These are phyloP conservation scores for Bauhinia variegata DNA, from an alignment of 306 rosid genomes.

Conservation along the genomic window DNA sequence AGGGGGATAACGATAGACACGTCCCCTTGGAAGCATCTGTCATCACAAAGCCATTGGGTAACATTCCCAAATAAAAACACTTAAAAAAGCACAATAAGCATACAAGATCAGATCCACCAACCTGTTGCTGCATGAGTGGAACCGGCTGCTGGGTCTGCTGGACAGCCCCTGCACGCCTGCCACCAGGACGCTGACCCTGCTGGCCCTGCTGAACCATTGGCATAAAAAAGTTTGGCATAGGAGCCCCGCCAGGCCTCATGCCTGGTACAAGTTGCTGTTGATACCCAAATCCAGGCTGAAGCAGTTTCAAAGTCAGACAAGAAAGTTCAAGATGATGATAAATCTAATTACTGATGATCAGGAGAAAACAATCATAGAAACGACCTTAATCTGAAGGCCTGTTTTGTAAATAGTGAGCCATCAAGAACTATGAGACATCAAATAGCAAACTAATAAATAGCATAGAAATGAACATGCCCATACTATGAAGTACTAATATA, in stretches of 20 bases:
- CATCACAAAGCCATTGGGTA: constrained; percentile 29
- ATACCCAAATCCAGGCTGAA: constrained; percentile 96
- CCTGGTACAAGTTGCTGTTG: constrained; percentile 99
- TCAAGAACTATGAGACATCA: too few relatives aligned
- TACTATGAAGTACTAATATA: too few relatives aligned
- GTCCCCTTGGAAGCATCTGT: constrained; percentile 95
- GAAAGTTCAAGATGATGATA: constrained; percentile 2
- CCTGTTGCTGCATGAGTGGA: constrained; percentile 95
- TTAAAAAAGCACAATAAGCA: neutral
- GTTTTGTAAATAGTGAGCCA: too few relatives aligned
- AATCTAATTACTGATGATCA: neutral
- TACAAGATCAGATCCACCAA: constrained; percentile 24
- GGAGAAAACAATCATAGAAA: constrained; percentile 3
- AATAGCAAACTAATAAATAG: too few relatives aligned
- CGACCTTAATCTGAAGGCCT: too few relatives aligned
- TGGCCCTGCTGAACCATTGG: constrained; percentile 99
- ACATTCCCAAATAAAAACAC: constrained; percentile 10
- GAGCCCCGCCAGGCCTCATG: constrained; percentile 97
- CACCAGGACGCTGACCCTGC: constrained; percentile 95
- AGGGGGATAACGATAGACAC: constrained; percentile 89
- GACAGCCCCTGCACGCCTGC: constrained; percentile 80
- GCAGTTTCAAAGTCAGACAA: constrained; percentile 1
- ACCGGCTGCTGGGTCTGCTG: constrained; percentile 91
- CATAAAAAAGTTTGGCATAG: constrained; percentile 91
- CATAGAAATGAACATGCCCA: too few relatives aligned